Conservation (phyloP, 2,329 filamentous ascomycete genomes). For the Aschersonia sp. region DNA sequence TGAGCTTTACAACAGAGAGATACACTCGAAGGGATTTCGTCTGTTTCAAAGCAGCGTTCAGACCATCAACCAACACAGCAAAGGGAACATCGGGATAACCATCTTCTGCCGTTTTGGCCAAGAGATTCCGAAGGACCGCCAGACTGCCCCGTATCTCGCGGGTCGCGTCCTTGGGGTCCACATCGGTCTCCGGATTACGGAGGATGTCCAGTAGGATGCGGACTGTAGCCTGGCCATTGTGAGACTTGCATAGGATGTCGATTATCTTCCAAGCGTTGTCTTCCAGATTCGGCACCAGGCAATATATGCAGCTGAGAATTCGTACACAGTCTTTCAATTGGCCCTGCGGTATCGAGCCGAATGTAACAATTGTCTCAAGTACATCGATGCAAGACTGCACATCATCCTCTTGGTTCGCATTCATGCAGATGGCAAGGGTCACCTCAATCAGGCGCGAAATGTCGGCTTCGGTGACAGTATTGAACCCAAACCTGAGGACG, state of each 20-base stretch:
- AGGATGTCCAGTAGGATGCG: constrained; percentile 50
- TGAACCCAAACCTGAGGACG: constrained; percentile 64
- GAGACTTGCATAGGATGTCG: constrained; percentile 56
- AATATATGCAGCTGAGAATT: constrained; percentile 58
- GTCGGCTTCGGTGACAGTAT: constrained; percentile 47
- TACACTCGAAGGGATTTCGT: constrained; percentile 30
- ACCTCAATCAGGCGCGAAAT: constrained; percentile 46
- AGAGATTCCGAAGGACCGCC: constrained; percentile 45
- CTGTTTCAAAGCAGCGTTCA: constrained; percentile 33
- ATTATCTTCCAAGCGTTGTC: constrained; percentile 57
- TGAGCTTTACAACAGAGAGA: constrained; percentile 31
- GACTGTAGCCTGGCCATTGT: constrained; percentile 57
- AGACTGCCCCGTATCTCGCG: constrained; percentile 48
- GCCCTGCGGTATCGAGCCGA: constrained; percentile 49
- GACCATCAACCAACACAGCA: constrained; percentile 41
- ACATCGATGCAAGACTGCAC: constrained; percentile 52
- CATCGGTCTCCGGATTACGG: constrained; percentile 29
- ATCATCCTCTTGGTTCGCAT: constrained; percentile 49
- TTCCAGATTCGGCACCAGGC: constrained; percentile 43
- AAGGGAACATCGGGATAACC: constrained; percentile 47
- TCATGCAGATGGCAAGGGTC: constrained; percentile 52
- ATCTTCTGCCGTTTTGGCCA: constrained; percentile 43
- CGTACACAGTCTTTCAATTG: constrained; percentile 53
- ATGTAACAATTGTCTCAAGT: constrained; percentile 57
- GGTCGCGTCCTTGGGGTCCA: constrained; percentile 33